Base-by-base conservation (phyloP, 2,329 filamentous ascomycete species). In the Thelonectria rubi region DNA sequence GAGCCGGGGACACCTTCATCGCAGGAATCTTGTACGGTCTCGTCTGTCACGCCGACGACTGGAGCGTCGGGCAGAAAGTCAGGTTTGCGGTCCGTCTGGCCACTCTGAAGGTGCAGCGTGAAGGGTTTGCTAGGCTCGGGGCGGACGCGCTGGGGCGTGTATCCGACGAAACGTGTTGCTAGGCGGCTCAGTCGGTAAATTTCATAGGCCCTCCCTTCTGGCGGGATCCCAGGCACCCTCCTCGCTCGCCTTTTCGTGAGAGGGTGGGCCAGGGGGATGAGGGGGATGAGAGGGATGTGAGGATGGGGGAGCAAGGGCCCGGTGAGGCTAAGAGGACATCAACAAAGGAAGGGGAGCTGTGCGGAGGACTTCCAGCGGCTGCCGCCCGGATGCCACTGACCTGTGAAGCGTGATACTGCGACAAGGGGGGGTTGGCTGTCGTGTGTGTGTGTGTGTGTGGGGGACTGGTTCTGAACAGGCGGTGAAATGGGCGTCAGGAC, bases 1-100 rank as follows among this genome's bases (percentile, higher is more conserved):
- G 90, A 56, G 90, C 90, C 45, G 91, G 91, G 66, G 91, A 93
- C 72, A 92, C 90, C 0, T 93, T 93, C 70, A 86, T 90, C 65
- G 90, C 90, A 34, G 90, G 89, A 61, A 86, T 91, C 75, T 77
- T 93, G 50, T 91, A 88, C 75, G 82, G 80, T 37, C 74, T 91
- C 63, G 76, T 84, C 58, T 84, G 80, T 71, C 82, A 81, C 64
- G 67, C 71, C 45, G 69, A 75, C 9, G 77, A 82, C 64, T 88
- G 85, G 85, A 73, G 77, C 67, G 69, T 82, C 48, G 67, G 75
- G 52, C 73, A 76, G 58, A 85, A 82, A 68, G 73, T 91, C 62
- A 74, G 71, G 32, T 90, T 91, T 75, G 88, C 88, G 48, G 90
- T 89, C 66, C 80, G 83, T 60, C 74, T 93, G 72, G 90, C 90